A percentile compares a stretch with the other conserved stretches of the same genome.
Conservation (phyloP, 1,139 yeast species). For the Candida neerlandica region DNA sequence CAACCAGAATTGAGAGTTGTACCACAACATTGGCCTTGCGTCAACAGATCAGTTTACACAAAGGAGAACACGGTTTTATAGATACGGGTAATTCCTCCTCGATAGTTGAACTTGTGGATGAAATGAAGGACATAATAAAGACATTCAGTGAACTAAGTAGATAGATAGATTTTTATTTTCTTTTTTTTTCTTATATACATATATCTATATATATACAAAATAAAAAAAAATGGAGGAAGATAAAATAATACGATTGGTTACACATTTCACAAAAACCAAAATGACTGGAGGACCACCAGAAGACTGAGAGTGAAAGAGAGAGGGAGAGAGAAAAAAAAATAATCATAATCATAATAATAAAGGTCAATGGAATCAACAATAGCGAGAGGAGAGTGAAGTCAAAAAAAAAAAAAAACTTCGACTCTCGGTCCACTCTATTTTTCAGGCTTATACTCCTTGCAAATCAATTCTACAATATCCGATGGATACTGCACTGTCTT, state of each 20-base stretch:
- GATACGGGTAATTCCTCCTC: slow-evolving; percentile 25
- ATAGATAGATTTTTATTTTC: slow-evolving; percentile 5
- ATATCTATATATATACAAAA: too few species aligned
- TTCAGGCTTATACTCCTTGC: neutral
- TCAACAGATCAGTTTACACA: slow-evolving; percentile 30
- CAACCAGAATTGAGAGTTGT: slow-evolving; percentile 65
- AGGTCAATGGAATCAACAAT: neutral
- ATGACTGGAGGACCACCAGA: too few species aligned
- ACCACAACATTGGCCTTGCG: slow-evolving; percentile 39
- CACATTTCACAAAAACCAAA: too few species aligned
- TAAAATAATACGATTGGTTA: too few species aligned
- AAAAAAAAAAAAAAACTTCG: neutral
- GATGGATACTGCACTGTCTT: neutral
- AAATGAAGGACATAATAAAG: slow-evolving; percentile 22
- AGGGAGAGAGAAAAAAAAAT: neutral
- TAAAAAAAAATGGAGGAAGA: too few species aligned
- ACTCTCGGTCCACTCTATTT: neutral
- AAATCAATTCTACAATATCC: neutral
- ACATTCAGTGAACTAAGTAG: slow-evolving; percentile 13
- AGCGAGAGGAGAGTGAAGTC: too few species aligned
- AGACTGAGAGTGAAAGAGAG: too few species aligned
- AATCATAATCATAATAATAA: neutral
- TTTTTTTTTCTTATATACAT: neutral
- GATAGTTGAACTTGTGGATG: slow-evolving; percentile 30
- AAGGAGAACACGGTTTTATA: slow-evolving; percentile 28